Conservation (phyloP, 106 monocot genomes). For the Cymbidium sinense region DNA sequence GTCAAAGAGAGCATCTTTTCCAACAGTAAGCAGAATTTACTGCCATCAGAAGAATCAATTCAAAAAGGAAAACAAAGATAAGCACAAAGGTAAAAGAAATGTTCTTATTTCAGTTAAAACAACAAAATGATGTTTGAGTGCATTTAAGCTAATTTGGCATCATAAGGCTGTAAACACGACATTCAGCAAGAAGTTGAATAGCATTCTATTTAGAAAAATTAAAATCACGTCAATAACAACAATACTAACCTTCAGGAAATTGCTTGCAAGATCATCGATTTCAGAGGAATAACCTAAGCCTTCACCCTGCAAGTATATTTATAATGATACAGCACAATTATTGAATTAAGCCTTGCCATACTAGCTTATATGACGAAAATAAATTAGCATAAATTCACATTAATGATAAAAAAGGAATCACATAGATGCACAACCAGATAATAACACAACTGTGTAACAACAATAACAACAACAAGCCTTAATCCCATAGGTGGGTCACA, state of each 20-base stretch:
- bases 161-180: background rate
- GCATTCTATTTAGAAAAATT: background rate
- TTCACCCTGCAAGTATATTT: slow-evolving; percentile 28
- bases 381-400: background rate
- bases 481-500: no score
- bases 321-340: background rate
- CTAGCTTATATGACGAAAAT: background rate
- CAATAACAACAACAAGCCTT: no score
- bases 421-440: background rate
- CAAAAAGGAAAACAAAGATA: background rate
- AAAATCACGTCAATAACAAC: background rate
- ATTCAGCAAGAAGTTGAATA: background rate
- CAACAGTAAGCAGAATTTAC: background rate
- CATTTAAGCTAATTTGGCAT: background rate
- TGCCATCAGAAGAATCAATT: background rate
- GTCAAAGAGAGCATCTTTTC: background rate
- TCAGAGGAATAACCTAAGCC: slow-evolving; percentile 42
- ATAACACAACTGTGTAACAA: background rate
- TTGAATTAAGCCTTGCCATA: background rate
- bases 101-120: background rate
- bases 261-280: slow-evolving; percentile 55
- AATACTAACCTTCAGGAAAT: slow-evolving; percentile 39
- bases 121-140: background rate
- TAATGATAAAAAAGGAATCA: background rate
- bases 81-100: background rate